Conservation (phyloP, 1,284 basidiomycete genomes). For the Boletus sp. region DNA sequence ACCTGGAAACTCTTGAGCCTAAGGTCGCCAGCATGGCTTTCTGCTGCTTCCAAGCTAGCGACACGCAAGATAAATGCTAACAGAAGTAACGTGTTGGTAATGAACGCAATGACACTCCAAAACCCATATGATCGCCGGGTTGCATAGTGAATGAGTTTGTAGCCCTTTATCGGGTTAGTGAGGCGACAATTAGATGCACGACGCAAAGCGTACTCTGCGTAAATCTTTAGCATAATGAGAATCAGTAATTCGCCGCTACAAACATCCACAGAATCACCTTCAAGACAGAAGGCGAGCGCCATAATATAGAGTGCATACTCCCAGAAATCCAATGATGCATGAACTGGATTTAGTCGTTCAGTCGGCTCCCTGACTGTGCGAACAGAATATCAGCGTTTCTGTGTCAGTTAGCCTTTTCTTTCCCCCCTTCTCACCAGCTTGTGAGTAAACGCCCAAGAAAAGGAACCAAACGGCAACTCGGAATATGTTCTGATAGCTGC, state of each 20-base stretch:
- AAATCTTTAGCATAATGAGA: conserved; percentile 44
- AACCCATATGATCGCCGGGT: conserved; percentile 75
- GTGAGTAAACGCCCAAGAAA: conserved; percentile 83
- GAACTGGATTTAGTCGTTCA: conserved; percentile 51
- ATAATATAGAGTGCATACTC: conserved; percentile 76
- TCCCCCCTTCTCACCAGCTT: conserved; percentile 52
- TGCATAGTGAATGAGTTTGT: conserved; percentile 60
- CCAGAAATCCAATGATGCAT: conserved; percentile 63
- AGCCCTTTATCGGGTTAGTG: conserved; percentile 44
- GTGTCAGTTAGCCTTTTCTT: neutral
- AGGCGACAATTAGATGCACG: neutral
- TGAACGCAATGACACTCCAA: conserved; percentile 71
- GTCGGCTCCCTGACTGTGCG: conserved; percentile 65
- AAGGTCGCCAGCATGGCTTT: conserved; percentile 38
- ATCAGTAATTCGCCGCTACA: conserved; percentile 4
- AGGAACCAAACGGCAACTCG: conserved; percentile 78
- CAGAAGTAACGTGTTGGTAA: conserved; percentile 70
- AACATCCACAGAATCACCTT: conserved; percentile 50
- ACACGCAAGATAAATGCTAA: conserved; percentile 75
- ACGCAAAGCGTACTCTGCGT: conserved; percentile 50
- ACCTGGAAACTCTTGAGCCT: conserved; percentile 82
- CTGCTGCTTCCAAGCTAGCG: conserved; percentile 48
- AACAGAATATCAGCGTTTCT: conserved; percentile 6
- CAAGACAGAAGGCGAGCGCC: conserved; percentile 70
- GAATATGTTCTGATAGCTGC: conserved; percentile 73